These are phyloP conservation scores for Penicillium paradoxum DNA, from an alignment of 495 filamentous ascomycete genomes.

Conservation along the genomic window DNA sequence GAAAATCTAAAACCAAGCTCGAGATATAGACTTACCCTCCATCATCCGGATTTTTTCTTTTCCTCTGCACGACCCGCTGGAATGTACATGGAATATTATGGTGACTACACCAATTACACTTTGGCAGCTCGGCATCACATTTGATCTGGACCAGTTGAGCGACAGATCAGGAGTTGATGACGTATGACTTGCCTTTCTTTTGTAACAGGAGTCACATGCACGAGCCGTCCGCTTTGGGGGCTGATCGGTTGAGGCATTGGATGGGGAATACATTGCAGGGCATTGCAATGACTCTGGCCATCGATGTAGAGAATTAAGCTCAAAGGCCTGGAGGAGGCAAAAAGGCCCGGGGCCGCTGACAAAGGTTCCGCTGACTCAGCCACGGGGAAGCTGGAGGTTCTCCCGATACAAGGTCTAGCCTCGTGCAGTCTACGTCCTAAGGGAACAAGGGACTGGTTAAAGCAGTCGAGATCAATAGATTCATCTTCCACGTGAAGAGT, in stretches of 20 bases:
- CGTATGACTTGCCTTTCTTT: constrained; percentile 35
- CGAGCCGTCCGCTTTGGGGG: constrained; percentile 31
- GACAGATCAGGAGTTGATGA: not conserved
- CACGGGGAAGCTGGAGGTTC: too few relatives aligned
- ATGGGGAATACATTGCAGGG: constrained; percentile 12
- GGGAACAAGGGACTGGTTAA: too few relatives aligned
- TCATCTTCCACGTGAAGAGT: too few relatives aligned
- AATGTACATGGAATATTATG: constrained; percentile 48
- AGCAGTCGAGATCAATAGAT: too few relatives aligned
- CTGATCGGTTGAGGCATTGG: constrained; percentile 1
- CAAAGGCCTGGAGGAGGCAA: not conserved
- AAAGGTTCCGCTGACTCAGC: constrained; percentile 3
- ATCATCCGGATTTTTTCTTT: constrained; percentile 26
- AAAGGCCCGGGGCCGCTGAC: constrained; percentile 12
- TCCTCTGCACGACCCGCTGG: constrained; percentile 33
- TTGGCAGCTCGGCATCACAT: constrained; percentile 41
- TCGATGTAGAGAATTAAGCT: constrained; percentile 1
- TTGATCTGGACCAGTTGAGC: constrained; percentile 37
- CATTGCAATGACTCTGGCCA: not conserved
- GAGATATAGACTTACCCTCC: constrained; percentile 15
- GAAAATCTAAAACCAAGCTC: not conserved
- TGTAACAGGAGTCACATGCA: constrained; percentile 50
- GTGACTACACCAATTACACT: constrained; percentile 52
- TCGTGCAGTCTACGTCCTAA: too few relatives aligned
- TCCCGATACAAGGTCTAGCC: too few relatives aligned